Base-by-base conservation (phyloP, 345 rosid genomes). In the Syzygium aromaticum region DNA sequence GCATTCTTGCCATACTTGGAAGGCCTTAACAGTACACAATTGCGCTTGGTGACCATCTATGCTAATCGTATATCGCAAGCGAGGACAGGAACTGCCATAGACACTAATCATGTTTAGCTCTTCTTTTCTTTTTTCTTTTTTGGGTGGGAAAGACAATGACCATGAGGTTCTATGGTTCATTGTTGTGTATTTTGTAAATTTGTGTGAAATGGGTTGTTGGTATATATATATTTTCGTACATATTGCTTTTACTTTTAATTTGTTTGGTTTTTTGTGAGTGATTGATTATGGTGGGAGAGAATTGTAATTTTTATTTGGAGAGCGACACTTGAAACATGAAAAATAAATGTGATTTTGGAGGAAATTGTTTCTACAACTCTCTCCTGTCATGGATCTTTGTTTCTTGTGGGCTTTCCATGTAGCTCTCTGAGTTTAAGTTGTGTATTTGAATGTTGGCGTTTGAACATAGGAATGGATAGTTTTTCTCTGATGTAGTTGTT, bases 11-110 rank as follows among this genome's bases (percentile, higher is more conserved):
- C 96, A 10, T 92, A 93, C 91, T 85, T 94, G 93, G 93, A 92
- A 86, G 94, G 93, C 59, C 95, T 94, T 15, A 93, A 90, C 86
- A 88, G 92, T 63, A 91, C 92, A 17, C 96, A 94, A 87, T 85
- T 92, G 90, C 93, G 93, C 52, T 84, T 94, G 89, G 94, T 94
- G 40, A 93, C 95, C 28, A 91, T 94, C 64, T 94, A 94, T 84
- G 94, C 96, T 4, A 92, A 93, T 87, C 90, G 95, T 85, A 91
- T 93, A 86, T 92, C 95, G 10, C 96, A 92, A 87, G 94, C 96
- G 8, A 90, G 94, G 86, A 89, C 92, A 25, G 94, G 94, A 59
- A 88, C 90, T n/a, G 67, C 90, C 10, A 89, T 88, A 64, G 92
- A 91, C 40, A 77, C 87, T 30, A 87, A 77, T 84, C 67, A 87